phyloP scores from a whole-genome alignment of 345 rosid species.

The Geranium brycei region DNA sequence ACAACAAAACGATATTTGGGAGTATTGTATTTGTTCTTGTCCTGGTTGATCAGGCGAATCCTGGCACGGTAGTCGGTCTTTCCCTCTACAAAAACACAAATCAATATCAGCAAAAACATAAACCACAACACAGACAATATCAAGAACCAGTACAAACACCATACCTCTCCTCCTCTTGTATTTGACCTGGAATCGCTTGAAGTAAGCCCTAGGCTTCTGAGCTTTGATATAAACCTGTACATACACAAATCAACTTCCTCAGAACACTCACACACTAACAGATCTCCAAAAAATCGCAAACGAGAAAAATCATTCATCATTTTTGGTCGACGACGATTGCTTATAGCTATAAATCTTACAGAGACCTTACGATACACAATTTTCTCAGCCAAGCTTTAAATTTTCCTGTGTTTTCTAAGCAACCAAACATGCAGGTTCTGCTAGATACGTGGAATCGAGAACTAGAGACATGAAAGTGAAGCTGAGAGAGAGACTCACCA shows the following conservation, averaged over 20 bases:
- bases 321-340: too few species aligned
- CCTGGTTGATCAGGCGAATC: conserved; percentile 66
- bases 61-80: conserved; percentile 85
- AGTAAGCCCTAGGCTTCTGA: conserved; percentile 45
- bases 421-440: too few species aligned
- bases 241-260: background rate
- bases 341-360: too few species aligned
- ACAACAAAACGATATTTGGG: conserved; percentile 74
- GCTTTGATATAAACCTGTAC: conserved; percentile 42
- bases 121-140: background rate
- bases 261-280: too few species aligned
- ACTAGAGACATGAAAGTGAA: too few species aligned
- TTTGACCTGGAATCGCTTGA: conserved; percentile 61
- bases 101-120: background rate
- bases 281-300: too few species aligned
- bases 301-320: too few species aligned
- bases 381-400: too few species aligned
- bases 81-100: conserved; percentile 32
- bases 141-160: background rate
- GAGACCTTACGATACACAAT: too few species aligned
- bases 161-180: conserved; percentile 61
- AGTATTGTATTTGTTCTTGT: conserved; percentile 73
- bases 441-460: too few species aligned
- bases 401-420: too few species aligned
- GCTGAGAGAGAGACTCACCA: too few species aligned